Evolutionary conservation across 2,329 filamentous ascomycete genomes (phyloP), one percentile per base, ranked within the genome.

Genomic region (Beauveria sp.): DNA sequence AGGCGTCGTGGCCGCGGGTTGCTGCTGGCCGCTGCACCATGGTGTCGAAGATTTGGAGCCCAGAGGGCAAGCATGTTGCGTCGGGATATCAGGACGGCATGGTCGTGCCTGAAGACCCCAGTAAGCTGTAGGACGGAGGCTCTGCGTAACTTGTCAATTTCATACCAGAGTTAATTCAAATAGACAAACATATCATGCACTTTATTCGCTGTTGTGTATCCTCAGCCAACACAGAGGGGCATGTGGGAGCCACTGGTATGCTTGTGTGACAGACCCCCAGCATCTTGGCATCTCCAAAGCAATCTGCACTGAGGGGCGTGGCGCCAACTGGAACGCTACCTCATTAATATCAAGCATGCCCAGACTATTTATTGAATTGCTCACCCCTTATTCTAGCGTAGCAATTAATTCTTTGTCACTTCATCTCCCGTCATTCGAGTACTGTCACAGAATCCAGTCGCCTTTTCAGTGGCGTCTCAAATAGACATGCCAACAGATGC

Each of bases 51-150:
- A 77, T 82, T 38, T 84, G 81, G 81, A 84, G 80, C 62, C 81
- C 81, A 0, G 65, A 69, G 3, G 81, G 81, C 3, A 72, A 77
- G 24, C 81, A 84, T 65, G 76, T 84, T 1, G 81, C 81, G 5
- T 82, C 78, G 1, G 79, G 78, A 51, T 83, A 81, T 62, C 81
- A 84, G 64, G 81, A 84, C 63, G 81, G 81, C 3, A 74, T 82
- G 58, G 58, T 61, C 1, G 58, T 61, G 43, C 58, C 58, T 4
- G 57, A 59, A n/a, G 57, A 59, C 22, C 38, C 38, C 12, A 51
- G 57, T 24, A 59, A 40, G 34, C 9, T 58, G 16, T 58, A 45
- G 16, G 26, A 18, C 5, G 51, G 22, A 42, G 16, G 38, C 7
- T 6, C 20, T 14, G 45, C 45, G 45, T 46, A 22, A 28, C 8